Evolutionary conservation across 129 eudicot genomes (phyloP), one percentile per base, ranked within the genome.

Genomic region (sunflower (Helianthus annuus)): DNA sequence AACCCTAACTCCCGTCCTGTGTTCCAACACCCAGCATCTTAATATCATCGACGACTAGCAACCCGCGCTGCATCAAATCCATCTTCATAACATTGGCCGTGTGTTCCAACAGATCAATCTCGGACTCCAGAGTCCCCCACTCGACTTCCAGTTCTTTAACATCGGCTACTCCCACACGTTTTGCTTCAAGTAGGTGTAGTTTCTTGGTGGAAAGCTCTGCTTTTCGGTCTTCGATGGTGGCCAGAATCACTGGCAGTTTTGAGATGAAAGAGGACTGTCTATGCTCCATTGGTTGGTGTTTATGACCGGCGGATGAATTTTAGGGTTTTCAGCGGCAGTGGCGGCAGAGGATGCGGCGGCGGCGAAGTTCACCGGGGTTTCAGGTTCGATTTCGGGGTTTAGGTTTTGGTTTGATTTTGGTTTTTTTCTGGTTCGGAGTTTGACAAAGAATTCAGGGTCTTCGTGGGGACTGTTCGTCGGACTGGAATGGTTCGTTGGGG

Each of bases 101-200:
- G 66, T 75, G 72, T 32, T 75, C 79, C 10, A 75, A 39, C 12
- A 64, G 51, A 75, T 75, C 72, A 44, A 75, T 75, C 46, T 75
- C 79, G 19, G 65, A 64, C 29, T 75, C 79, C 22, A 75, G 17
- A 13, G 24, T 8, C 34, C 72, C 79, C 79, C 79, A 75, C 11
- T 75, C 79, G 10, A 75, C 10, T 45, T 59, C 48, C 8, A 60
- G 77, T 3, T 59, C 69, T 1, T 72, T 51, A 5, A n/a, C 60
- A 24, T 48, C 32, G 0, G 4, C 19, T 0, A 12, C 45, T 14
- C 68, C 69, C 69, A 60, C 5, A 60, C 60, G 60, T 17, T 59
- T 72, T 6, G 59, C 60, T 72, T 60, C 77, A 59, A 59, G 16
- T 8, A 72, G 36, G 15, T 60, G 60, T 2, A 10, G 36, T 44